Evolutionary conservation across 192 early-diverging fungal species (phyloP), one percentile per base, ranked within the genome.

Genomic region (Thamnidium elegans): DNA sequence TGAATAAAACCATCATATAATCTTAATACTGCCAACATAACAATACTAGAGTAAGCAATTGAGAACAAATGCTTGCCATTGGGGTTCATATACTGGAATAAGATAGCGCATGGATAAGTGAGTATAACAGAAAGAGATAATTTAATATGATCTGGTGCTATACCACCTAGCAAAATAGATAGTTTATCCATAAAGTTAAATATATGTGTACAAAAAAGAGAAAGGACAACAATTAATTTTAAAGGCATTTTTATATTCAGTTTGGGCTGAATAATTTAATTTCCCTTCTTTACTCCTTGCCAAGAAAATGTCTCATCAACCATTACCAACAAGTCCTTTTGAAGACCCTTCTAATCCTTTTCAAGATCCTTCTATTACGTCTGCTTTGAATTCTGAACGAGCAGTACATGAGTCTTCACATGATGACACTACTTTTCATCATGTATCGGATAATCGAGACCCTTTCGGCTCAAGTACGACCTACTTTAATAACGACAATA

Each of bases 131-230:
- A 75, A 8, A 78, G 67, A 4, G 84, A 69, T 14, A 84, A 72
- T 19, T 79, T 78, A 17, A 92, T 65, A 55, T 87, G 85, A 67
- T 90, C 90, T 3, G 71, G 61, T 3, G 83, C 62, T 14, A 81
- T 63, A 9, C 81, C 82, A 39, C 34, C 55, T 8, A 34, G 19
- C 34, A 32, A 36, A 17, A 8, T 19, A 20, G 54, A 55, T 0
- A 32, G n/a, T 39, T 55, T 36, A 14, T 34, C 54, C 15, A 9
- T 39, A 3, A n/a, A 26, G 26, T 26, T 26, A 26, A 26, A 36
- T 36, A 36, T 4, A 3, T 36, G 34, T 36, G 3, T 36, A 36
- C 7, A 39, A 10, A 32, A 32, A 17, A 55, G 14, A 6, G 23
- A 31, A n/a, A 32, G 14, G 4, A 19, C 7, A 30, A 36, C 26